phyloP scores from a whole-genome alignment of 805 yeast genomes.

The Lipomyces starkeyi region DNA sequence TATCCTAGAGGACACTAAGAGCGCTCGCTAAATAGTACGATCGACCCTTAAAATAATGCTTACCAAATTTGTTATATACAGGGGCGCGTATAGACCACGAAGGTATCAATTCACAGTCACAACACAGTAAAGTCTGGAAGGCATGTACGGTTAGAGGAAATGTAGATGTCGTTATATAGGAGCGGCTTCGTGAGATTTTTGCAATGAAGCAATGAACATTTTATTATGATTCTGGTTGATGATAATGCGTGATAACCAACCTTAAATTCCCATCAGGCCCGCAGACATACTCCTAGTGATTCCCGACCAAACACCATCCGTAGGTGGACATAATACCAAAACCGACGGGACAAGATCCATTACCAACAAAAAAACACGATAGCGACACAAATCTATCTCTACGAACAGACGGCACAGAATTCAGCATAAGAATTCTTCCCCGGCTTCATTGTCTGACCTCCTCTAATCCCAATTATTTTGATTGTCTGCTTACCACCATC shows the following conservation, averaged over 20 bases:
- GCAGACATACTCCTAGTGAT: background rate
- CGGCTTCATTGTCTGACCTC: constrained; percentile 16
- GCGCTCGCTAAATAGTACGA: background rate
- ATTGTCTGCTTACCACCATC: constrained; percentile 51
- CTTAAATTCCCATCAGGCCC: background rate
- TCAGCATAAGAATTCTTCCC: background rate
- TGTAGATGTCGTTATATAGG: background rate
- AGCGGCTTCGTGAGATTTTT: background rate
- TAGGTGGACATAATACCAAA: background rate
- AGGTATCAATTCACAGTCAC: background rate
- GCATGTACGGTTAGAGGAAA: background rate
- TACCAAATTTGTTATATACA: background rate
- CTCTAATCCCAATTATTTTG: constrained; percentile 31
- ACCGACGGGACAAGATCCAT: background rate
- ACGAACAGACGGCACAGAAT: background rate
- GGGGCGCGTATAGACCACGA: background rate
- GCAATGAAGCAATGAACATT: background rate
- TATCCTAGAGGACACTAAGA: constrained; percentile 21
- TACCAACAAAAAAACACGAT: background rate
- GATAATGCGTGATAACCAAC: background rate
- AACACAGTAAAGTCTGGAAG: background rate
- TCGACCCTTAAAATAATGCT: background rate
- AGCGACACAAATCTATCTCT: background rate
- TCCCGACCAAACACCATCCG: constrained; percentile 3
- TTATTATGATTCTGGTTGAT: constrained; percentile 7